A percentile compares a stretch with the other conserved stretches of the same genome.
Conservation (phyloP, 345 rosid genomes). For the Angophora floribunda region DNA sequence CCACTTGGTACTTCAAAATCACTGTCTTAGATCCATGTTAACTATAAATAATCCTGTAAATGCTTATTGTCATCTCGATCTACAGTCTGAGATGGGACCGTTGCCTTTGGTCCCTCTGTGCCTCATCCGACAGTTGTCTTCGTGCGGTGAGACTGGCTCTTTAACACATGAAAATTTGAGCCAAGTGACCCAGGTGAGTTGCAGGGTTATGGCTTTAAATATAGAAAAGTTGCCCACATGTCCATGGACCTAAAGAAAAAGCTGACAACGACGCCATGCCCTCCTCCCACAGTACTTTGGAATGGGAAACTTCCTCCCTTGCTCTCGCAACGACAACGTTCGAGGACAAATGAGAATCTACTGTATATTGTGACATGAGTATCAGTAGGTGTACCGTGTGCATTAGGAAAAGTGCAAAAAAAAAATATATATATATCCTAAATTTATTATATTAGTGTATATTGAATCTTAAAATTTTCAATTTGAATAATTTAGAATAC, state of each 20-base stretch:
- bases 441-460: too few species aligned
- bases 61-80: neutral
- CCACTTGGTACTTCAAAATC: neutral
- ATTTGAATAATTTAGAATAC: fast-evolving
- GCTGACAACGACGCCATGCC: neutral
- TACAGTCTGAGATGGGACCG: neutral
- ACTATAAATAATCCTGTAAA: neutral
- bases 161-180: neutral
- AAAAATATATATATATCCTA: too few species aligned
- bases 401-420: neutral
- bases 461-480: fast-evolving
- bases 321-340: neutral
- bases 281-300: neutral
- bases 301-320: neutral
- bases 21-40: neutral
- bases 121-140: neutral
- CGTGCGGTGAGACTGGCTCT: neutral
- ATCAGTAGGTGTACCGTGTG: neutral
- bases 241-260: neutral
- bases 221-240: neutral
- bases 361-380: neutral
- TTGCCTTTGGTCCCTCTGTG: neutral
- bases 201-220: neutral
- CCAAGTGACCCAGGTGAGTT: neutral
- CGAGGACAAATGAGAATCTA: neutral